Evolutionary conservation across 2,329 filamentous ascomycete species (phyloP).

Genomic region (Anthostomella pinea): DNA sequence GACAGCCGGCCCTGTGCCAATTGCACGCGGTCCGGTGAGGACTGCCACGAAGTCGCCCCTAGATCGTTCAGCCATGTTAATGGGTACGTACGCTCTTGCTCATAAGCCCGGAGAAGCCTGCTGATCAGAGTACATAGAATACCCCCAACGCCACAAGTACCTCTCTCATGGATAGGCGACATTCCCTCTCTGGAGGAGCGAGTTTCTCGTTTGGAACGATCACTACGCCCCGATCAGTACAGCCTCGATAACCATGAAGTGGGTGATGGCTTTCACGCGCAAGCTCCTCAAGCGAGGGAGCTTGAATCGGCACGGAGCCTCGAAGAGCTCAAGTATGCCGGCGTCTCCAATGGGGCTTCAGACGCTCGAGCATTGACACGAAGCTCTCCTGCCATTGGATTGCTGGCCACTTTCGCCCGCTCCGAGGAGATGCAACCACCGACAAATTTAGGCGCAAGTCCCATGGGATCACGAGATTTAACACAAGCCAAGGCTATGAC

Average conservation of each 20-base stretch:
- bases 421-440: slow-evolving; percentile 1
- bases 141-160: not conserved
- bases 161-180: slow-evolving; percentile 2
- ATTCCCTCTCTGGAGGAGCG: slow-evolving; percentile 4
- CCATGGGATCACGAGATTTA: not conserved
- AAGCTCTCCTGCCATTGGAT: slow-evolving; percentile 4
- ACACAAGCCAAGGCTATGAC: not conserved
- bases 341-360: not conserved
- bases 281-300: not conserved
- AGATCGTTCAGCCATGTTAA: not conserved
- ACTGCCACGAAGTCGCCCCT: slow-evolving; percentile 6
- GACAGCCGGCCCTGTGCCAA: slow-evolving; percentile 10
- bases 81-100: not conserved
- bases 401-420: slow-evolving; percentile 6
- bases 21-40: slow-evolving; percentile 9
- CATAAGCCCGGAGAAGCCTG: not conserved
- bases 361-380: not conserved
- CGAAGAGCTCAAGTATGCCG: not conserved
- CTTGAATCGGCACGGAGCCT: not conserved
- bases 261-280: too few species aligned
- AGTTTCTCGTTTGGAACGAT: slow-evolving; percentile 1
- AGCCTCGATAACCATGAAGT: too few species aligned
- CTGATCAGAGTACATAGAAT: not conserved
- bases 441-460: too few species aligned
- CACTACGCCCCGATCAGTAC: not conserved